Base-by-base conservation (phyloP, 129 eudicot genomes). In the Cynara cardunculus region DNA sequence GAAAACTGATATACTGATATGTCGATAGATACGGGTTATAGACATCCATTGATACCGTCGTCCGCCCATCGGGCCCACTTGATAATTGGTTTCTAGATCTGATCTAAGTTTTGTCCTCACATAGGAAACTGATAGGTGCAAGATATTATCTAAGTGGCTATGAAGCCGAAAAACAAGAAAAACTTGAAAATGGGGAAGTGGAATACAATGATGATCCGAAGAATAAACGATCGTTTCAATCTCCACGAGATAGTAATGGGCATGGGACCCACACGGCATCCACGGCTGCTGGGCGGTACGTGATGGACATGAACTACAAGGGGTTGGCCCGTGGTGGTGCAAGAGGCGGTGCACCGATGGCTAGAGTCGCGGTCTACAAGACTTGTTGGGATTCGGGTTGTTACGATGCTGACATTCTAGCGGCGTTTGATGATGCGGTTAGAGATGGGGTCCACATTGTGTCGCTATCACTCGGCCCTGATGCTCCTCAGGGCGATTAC, bases 181-280 rank as follows among this genome's bases (percentile, higher is more conserved):
- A 81, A 46, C 71, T 81, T 16, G 75, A 80, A 64, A 35, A 65
- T 12, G 46, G 34, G 61, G 71, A 84, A 37, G 69, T 62, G 65
- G 69, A 39, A 37, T 14, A 3, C 11, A 78, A 61, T 8, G 89
- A 81, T 77, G 94, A 89, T 67, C 72, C 83, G 0, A 85, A 49
- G 30, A 87, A 74, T 53, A 82, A 84, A 18, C 81, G 79, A 28
- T 89, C 93, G 22, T 89, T 61, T 61, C 78, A 80, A 78, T 93
- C 98, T 71, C 91, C 98, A 0, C 70, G 98, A 78, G 98, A 93
- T 76, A 87, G 90, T 80, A 46, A 67, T 22, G 98, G 98, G 5
- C 98, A 93, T 21, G 98, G 98, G 14, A 89, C 76, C 83, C 98
- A 93, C 86, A 93, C 98, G 0, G 94, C 98, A 25, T 91, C 97